phyloP scores from a whole-genome alignment of 2,329 filamentous ascomycete genomes.

The Dothideomycetes sp. region DNA sequence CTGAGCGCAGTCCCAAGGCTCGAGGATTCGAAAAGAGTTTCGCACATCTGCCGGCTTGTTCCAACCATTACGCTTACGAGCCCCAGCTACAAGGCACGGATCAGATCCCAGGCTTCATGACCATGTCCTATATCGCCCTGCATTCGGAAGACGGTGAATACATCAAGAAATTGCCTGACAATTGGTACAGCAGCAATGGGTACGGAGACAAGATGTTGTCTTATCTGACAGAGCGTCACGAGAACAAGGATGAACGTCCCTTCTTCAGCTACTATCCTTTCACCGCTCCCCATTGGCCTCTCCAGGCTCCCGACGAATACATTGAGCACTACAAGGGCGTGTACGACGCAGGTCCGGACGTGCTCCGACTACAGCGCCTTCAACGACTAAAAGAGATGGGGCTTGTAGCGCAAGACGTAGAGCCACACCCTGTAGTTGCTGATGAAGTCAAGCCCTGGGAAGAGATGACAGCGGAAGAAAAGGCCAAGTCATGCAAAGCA shows the following conservation, averaged over 20 bases:
- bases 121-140: conserved; percentile 29
- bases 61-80: conserved; percentile 46
- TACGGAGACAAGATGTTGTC: conserved; percentile 29
- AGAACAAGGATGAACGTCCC: conserved; percentile 28
- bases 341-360: conserved; percentile 51
- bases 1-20: conserved; percentile 43
- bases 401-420: conserved; percentile 40
- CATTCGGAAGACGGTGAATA: conserved; percentile 29
- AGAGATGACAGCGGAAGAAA: conserved; percentile 35
- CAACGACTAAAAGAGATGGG: conserved; percentile 46
- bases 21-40: conserved; percentile 50
- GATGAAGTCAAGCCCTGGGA: conserved; percentile 39
- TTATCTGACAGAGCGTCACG: conserved; percentile 25
- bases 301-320: conserved; percentile 47
- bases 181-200: conserved; percentile 28
- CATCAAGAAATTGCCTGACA: conserved; percentile 25
- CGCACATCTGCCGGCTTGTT: conserved; percentile 49
- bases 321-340: conserved; percentile 47
- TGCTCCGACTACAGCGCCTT: conserved; percentile 41
- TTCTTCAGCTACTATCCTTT: conserved; percentile 54
- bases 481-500: conserved; percentile 37
- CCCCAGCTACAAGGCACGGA: conserved; percentile 29
- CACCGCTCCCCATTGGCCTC: conserved; percentile 53
- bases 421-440: conserved; percentile 40
- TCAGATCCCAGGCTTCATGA: conserved; percentile 29